phyloP scores from a whole-genome alignment of 257 asterid species.

The Galeopsis tetrahit region DNA sequence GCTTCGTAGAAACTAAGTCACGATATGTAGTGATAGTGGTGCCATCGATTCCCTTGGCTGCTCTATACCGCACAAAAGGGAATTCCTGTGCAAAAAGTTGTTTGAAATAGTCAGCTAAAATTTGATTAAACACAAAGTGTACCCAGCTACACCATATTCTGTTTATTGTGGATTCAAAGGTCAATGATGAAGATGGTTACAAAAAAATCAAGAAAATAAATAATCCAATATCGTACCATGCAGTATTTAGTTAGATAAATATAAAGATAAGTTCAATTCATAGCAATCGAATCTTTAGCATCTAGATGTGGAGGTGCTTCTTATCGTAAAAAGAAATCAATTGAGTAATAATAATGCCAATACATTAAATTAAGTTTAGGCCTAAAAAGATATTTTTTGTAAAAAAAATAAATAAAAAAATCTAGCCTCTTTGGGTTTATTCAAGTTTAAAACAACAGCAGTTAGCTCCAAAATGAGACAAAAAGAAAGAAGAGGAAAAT shows the following conservation, averaged over 20 bases:
- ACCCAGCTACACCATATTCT: constrained; percentile 5
- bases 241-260: neutral
- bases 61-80: constrained; percentile 77
- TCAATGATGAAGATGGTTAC: constrained; percentile 6
- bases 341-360: neutral
- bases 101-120: constrained; percentile 26
- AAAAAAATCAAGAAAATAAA: constrained; percentile 23
- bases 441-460: neutral
- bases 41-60: constrained; percentile 63
- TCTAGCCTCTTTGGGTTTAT: neutral
- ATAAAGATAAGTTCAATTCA: neutral
- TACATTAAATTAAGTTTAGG: neutral
- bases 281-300: neutral
- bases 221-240: neutral
- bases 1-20: constrained; percentile 74
- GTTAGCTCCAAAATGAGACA: neutral
- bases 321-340: neutral
- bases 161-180: constrained; percentile 2
- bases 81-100: constrained; percentile 56
- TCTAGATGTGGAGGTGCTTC: constrained; percentile 1
- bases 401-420: neutral
- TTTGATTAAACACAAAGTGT: neutral
- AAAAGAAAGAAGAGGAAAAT: neutral
- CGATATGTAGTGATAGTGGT: constrained; percentile 45
- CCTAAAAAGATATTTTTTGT: neutral